phyloP scores from a whole-genome alignment of 2,329 filamentous ascomycete species.

The Sclerotiophoma versabilis region DNA sequence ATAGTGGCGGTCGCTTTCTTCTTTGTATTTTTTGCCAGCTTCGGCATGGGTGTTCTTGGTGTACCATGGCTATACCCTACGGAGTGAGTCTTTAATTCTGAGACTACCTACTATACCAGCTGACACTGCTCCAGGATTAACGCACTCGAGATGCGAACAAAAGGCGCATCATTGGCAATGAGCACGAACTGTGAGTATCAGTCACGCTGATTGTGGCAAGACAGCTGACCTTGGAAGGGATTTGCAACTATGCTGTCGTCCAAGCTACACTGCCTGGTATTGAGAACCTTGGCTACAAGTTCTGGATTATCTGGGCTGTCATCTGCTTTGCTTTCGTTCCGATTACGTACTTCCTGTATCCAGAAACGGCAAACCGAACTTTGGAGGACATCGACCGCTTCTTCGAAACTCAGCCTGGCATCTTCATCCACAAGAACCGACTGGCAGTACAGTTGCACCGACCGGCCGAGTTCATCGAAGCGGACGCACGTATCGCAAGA shows the following conservation, averaged over 20 bases:
- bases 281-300: slow-evolving; percentile 59
- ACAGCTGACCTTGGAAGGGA: slow-evolving; percentile 17
- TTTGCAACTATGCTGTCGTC: slow-evolving; percentile 43
- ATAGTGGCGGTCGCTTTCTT: slow-evolving; percentile 58
- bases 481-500: slow-evolving; percentile 50
- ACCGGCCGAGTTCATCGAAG: slow-evolving; percentile 58
- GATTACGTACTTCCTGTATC: slow-evolving; percentile 60
- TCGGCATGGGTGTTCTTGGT: slow-evolving; percentile 46
- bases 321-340: slow-evolving; percentile 62
- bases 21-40: slow-evolving; percentile 45
- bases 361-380: slow-evolving; percentile 57
- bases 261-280: slow-evolving; percentile 45
- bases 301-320: slow-evolving; percentile 63
- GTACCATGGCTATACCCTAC: slow-evolving; percentile 48
- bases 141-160: slow-evolving; percentile 46
- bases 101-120: background rate
- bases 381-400: slow-evolving; percentile 60
- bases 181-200: slow-evolving; percentile 33
- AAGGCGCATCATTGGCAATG: slow-evolving; percentile 45
- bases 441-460: slow-evolving; percentile 56
- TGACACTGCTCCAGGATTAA: slow-evolving; percentile 33
- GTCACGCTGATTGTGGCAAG: background rate
- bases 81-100: slow-evolving; percentile 24
- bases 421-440: slow-evolving; percentile 59
- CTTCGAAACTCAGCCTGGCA: slow-evolving; percentile 43